Evolutionary conservation across 2,329 filamentous ascomycete species (phyloP).

Genomic region (Dactylellina leptospora): DNA sequence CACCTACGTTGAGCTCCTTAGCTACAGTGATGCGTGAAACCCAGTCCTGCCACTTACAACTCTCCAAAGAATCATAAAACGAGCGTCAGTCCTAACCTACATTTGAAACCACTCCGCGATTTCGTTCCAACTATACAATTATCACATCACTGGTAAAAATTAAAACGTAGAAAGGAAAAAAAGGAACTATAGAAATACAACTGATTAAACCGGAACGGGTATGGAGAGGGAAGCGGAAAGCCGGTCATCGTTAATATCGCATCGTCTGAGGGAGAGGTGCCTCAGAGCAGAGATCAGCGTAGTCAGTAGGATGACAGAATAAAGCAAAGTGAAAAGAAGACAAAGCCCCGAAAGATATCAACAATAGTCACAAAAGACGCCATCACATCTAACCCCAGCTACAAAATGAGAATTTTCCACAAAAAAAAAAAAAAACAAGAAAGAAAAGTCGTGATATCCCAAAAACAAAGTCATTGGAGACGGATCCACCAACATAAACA

Average conservation of each 20-base stretch:
- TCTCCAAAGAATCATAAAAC: too few species aligned
- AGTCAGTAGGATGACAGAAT: neutral
- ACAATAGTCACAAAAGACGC: constrained; percentile 23
- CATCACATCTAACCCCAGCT: constrained; percentile 35
- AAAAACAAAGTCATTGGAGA: neutral
- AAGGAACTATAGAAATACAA: constrained; percentile 13
- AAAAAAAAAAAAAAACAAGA: constrained; percentile 12
- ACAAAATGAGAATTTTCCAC: neutral
- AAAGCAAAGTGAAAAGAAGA: neutral
- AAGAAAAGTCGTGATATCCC: neutral
- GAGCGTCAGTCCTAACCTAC: too few species aligned
- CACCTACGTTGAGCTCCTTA: too few species aligned
- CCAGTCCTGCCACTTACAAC: too few species aligned
- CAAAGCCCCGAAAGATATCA: constrained; percentile 12
- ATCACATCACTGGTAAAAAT: neutral
- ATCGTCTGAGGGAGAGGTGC: too few species aligned
- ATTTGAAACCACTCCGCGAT: neutral
- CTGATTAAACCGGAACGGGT: constrained; percentile 8
- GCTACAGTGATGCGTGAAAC: too few species aligned
- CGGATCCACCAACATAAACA: too few species aligned
- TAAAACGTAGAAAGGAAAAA: neutral
- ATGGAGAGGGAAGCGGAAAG: neutral
- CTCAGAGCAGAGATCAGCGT: neutral
- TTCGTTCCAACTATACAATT: neutral
- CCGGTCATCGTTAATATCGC: too few species aligned